A percentile compares a stretch with the other conserved stretches of the same genome.
Evolutionary conservation across 495 filamentous ascomycete genomes (phyloP).

Genomic region (Lentithecium fluviatile): DNA sequence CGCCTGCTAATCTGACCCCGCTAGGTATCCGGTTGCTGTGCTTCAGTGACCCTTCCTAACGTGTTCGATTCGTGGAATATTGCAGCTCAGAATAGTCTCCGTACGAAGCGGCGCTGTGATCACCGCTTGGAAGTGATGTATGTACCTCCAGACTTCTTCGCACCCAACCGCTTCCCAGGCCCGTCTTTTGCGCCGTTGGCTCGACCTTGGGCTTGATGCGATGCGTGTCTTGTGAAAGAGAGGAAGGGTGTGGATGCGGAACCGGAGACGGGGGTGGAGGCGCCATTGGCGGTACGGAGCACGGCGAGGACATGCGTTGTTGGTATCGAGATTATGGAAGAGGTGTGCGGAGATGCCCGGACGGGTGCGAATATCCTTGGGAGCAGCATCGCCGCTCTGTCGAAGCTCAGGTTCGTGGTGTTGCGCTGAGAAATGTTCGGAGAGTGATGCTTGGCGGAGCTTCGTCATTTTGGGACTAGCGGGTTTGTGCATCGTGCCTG

Average conservation of each 20-base stretch:
- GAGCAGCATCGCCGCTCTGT: constrained; percentile 35
- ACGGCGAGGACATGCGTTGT: constrained; percentile 22
- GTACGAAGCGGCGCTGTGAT: no score
- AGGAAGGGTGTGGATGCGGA: constrained; percentile 32
- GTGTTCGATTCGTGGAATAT: no score
- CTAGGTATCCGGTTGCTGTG: no score
- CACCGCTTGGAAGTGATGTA: constrained; percentile 15
- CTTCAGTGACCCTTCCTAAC: no score
- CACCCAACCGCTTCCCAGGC: constrained; percentile 88
- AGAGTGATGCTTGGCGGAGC: constrained; percentile 9
- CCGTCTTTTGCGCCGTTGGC: constrained; percentile 83
- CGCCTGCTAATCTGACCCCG: no score
- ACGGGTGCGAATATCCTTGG: constrained; percentile 35
- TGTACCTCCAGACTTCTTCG: constrained; percentile 83
- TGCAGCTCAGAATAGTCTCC: no score
- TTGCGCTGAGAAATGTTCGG: constrained; percentile 7
- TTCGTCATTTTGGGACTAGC: not conserved
- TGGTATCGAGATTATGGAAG: constrained; percentile 2
- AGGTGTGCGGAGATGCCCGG: constrained; percentile 13
- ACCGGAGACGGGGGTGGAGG: no score
- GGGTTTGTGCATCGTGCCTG: not conserved
- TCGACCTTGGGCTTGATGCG: constrained; percentile 81
- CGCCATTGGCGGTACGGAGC: constrained; percentile 29
- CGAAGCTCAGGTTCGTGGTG: not conserved
- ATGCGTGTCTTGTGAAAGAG: constrained; percentile 63